Conservation (phyloP, 2,329 filamentous ascomycete species). For the Neophaeococcomyces mojaviensis region DNA sequence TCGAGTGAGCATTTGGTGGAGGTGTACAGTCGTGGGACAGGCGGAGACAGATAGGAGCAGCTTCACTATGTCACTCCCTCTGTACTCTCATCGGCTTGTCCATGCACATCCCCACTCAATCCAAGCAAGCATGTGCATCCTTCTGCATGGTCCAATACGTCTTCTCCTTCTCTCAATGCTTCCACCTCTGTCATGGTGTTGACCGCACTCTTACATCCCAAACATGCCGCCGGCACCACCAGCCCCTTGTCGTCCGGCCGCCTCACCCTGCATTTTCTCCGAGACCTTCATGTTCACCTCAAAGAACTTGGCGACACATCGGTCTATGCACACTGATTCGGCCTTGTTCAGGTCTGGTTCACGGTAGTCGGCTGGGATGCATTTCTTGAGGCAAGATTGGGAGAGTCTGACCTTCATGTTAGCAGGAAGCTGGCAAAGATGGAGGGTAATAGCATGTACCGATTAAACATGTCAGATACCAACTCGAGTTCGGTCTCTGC, state of each 20-base stretch:
- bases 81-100: no score
- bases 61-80: no score
- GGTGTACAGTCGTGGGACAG: neutral
- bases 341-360: slow-evolving; percentile 97
- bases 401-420: slow-evolving; percentile 55
- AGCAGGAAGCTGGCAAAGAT: neutral
- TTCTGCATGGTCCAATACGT: no score
- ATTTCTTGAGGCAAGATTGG: slow-evolving; percentile 87
- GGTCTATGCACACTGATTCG: slow-evolving; percentile 95
- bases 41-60: neutral
- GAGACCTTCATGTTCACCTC: slow-evolving; percentile 97
- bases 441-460: slow-evolving; percentile 49
- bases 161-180: no score
- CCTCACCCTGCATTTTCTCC: slow-evolving; percentile 90
- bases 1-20: no score
- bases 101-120: no score
- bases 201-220: slow-evolving; percentile 28
- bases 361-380: slow-evolving; percentile 84
- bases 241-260: slow-evolving; percentile 56
- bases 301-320: slow-evolving; percentile 97
- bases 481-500: slow-evolving; percentile 94
- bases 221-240: slow-evolving; percentile 46
- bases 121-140: no score
- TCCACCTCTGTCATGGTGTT: no score
- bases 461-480: slow-evolving; percentile 95